Conservation (phyloP, 352 stramenopile genomes). For the Pythium brachiatum region DNA sequence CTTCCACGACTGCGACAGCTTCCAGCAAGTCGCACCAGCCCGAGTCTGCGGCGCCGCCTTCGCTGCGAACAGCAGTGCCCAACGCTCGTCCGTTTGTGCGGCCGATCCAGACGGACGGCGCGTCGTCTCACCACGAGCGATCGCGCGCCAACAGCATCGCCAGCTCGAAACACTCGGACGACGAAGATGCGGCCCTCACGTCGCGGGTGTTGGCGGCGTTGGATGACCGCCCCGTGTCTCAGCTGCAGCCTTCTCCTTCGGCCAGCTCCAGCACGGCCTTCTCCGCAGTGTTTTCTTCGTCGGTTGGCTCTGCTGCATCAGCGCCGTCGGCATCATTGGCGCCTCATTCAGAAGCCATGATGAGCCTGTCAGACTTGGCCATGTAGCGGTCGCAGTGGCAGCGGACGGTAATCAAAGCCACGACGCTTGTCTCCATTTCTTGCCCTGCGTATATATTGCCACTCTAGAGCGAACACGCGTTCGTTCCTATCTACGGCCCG, state of each 20-base stretch:
- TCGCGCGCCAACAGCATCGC: slow-evolving; percentile 36
- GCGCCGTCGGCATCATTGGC: neutral
- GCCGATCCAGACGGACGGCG: slow-evolving; percentile 40
- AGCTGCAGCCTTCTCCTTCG: neutral
- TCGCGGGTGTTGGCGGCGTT: slow-evolving; percentile 54
- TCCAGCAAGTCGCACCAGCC: slow-evolving; percentile 23
- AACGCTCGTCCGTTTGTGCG: slow-evolving; percentile 62
- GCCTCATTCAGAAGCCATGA: neutral
- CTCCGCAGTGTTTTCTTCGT: neutral
- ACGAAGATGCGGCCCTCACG: slow-evolving; percentile 59
- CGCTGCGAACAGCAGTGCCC: slow-evolving; percentile 46
- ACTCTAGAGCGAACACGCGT: neutral
- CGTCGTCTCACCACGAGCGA: slow-evolving; percentile 3
- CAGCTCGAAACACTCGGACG: slow-evolving; percentile 30
- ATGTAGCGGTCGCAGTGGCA: neutral
- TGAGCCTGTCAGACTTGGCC: neutral
- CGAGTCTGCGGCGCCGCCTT: slow-evolving; percentile 22
- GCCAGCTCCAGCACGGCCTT: neutral
- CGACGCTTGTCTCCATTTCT: neutral
- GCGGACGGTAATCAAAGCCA: neutral
- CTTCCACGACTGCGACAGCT: neutral
- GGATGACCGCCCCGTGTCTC: slow-evolving; percentile 17
- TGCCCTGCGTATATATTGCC: neutral
- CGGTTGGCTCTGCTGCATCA: neutral
- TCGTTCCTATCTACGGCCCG: neutral